Evolutionary conservation across 257 asterid species (phyloP), one percentile per base, ranked within the genome.

Genomic region (Solanum tacnaense): DNA sequence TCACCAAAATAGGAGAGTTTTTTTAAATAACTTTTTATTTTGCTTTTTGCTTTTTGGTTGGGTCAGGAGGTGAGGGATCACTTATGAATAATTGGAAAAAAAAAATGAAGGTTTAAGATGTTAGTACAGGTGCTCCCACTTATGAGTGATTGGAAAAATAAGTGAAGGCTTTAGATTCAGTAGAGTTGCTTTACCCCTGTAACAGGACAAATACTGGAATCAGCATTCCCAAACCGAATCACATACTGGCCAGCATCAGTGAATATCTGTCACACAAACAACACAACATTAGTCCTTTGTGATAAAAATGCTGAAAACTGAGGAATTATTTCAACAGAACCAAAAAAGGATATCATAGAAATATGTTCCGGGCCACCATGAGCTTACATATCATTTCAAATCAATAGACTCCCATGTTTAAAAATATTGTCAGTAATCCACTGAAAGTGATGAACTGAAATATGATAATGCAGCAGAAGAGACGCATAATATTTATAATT

Each of bases 191-290:
- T 87, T 93, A 96, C 98, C 97, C 91, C 94, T 79, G 89, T 76
- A 93, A 91, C 90, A 89, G 93, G 94, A 84, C 70, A 91, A 87
- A 92, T 89, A 82, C 88, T 92, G 79, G 95, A 88, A 87, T 94
- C 89, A 31, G 98, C 91, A 89, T 90, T 91, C 75, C 99, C 99
- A 86, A 96, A 96, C 34, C 96, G 93, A 84, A 96, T 95, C 90
- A 95, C 98, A 90, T 95, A 96, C 92, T 96, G 98, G 88, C 99
- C 99, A 89, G 99, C 99, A 91, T 96, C 99, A 75, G 98, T 95
- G 83, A 96, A 92, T 78, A 97, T 90, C 98, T 96, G 96, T 93
- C 91, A 32, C 81, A 82, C 16, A 88, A 81, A 81, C 70, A 81
- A 27, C 68, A 81, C 10, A 81, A 81, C 29, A 31, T 81, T 49